These are phyloP conservation scores for Arthroderma sp. DNA, from an alignment of 2,329 filamentous ascomycete genomes.

Conservation along the genomic window DNA sequence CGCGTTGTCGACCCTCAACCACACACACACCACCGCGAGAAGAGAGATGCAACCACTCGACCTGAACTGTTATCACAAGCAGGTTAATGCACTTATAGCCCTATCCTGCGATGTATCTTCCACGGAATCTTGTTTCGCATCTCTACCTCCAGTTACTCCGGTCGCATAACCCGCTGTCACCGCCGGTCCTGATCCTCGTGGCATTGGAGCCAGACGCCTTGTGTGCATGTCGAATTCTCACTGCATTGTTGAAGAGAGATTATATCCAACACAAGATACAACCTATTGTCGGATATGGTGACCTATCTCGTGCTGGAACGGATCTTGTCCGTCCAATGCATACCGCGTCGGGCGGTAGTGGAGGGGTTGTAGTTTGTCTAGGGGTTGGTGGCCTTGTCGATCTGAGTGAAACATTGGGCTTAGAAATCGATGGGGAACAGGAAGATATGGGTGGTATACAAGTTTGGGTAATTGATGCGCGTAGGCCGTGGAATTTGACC, in stretches of 20 bases:
- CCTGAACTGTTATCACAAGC: too few species aligned
- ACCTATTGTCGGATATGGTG: conserved; percentile 82
- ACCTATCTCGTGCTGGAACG: conserved; percentile 66
- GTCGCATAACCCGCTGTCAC: conserved; percentile 77
- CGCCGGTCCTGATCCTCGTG: conserved; percentile 80
- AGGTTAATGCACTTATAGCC: too few species aligned
- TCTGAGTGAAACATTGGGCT: conserved; percentile 62
- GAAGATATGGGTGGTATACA: conserved; percentile 67
- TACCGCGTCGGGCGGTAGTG: conserved; percentile 66
- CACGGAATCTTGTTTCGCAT: conserved; percentile 74
- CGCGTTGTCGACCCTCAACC: too few species aligned
- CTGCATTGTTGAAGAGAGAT: conserved; percentile 85
- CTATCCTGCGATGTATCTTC: conserved; percentile 67
- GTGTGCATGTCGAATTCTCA: conserved; percentile 89
- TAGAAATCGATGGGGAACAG: conserved; percentile 57
- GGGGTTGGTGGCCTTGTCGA: conserved; percentile 89
- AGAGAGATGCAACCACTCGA: too few species aligned
- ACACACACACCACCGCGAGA: too few species aligned
- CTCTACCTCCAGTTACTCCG: conserved; percentile 81
- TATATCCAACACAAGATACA: conserved; percentile 97
- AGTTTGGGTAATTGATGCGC: conserved; percentile 85
- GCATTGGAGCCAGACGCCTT: conserved; percentile 91
- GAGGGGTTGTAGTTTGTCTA: conserved; percentile 81
- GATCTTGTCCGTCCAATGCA: conserved; percentile 78
- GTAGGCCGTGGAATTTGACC: conserved; percentile 84